Base-by-base conservation (phyloP, 371 early-diverging fungal genomes). In the Entomophthora muscae region DNA sequence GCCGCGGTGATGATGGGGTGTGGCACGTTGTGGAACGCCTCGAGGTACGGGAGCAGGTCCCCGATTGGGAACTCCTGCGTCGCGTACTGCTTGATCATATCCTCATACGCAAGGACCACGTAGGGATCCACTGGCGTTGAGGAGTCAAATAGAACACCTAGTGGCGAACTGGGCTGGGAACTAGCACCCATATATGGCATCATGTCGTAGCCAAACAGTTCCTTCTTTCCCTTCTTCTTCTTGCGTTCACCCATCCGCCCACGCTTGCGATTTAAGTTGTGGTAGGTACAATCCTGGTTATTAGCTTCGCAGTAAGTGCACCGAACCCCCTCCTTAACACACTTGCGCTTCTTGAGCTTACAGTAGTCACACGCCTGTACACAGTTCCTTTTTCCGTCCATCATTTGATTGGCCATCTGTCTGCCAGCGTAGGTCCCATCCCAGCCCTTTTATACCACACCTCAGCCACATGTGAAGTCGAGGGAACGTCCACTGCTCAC, bases 361-460 rank as follows among this genome's bases (percentile, higher is more conserved):
- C 56, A 55, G 56, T 55, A 55, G 26, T 55, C 56, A 26, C 56
- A 55, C 7, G 56, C 56, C 28, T 55, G 56, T 13, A 55, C 28
- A 27, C 56, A 55, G 28, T 55, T 42, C 42, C 42, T 5, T 17
- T 42, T 42, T 17, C 42, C 42, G 17, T 42, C 42, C 42, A 42
- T 42, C 42, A 42, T 42, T 17, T 42, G 42, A 42, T 42, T 42
- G 42, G 42, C 42, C 42, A 42, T 42, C n/a, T n/a, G n/a, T n/a
- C n/a, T n/a, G n/a, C n/a, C n/a, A n/a, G n/a, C n/a, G n/a, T n/a
- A n/a, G n/a, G n/a, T n/a, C n/a, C n/a, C n/a, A n/a, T n/a, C n/a
- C n/a, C n/a, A n/a, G n/a, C n/a, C n/a, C n/a, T n/a, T n/a, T n/a
- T n/a, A n/a, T n/a, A n/a, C n/a, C n/a, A n/a, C n/a, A n/a, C n/a